Conservation (phyloP, 345 rosid genomes). For the Citrus trifoliata region DNA sequence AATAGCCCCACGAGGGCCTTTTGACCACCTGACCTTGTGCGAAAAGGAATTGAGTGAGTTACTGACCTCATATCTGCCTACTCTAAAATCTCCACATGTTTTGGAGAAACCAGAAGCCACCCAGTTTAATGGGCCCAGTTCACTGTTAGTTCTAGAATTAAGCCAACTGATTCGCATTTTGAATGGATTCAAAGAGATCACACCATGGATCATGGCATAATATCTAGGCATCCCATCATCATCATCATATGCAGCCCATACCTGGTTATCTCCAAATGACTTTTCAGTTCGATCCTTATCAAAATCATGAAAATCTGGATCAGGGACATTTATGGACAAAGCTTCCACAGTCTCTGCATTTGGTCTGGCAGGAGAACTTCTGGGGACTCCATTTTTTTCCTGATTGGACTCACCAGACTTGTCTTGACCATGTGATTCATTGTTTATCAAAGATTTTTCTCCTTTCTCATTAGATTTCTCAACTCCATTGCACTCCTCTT, state of each 20-base stretch:
- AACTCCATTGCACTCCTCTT: slow-evolving; percentile 12
- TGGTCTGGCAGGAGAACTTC: slow-evolving; percentile 15
- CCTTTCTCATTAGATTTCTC: slow-evolving; percentile 17
- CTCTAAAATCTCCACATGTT: slow-evolving; percentile 63
- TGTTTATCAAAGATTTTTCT: slow-evolving; percentile 18
- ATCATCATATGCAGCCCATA: slow-evolving; percentile 75
- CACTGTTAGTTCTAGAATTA: slow-evolving; percentile 44
- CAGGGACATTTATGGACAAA: slow-evolving; percentile 49
- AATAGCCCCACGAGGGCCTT: slow-evolving; percentile 40
- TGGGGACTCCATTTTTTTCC: slow-evolving; percentile 15
- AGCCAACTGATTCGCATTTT: slow-evolving; percentile 56
- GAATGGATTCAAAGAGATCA: slow-evolving; percentile 56
- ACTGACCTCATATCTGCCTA: slow-evolving; percentile 38
- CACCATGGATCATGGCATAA: slow-evolving; percentile 53
- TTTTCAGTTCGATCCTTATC: slow-evolving; percentile 57
- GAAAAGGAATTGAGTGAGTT: slow-evolving; percentile 54
- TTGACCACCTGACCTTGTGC: slow-evolving; percentile 49
- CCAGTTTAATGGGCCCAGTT: slow-evolving; percentile 56
- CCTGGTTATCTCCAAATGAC: slow-evolving; percentile 47
- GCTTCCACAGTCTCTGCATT: slow-evolving; percentile 31
- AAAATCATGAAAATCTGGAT: slow-evolving; percentile 67
- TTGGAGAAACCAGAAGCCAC: slow-evolving; percentile 60
- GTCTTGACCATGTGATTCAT: slow-evolving; percentile 10
- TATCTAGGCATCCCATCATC: slow-evolving; percentile 75
- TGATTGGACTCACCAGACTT: background rate